phyloP scores from a whole-genome alignment of 805 yeast species.

The Saccharomycopsis sp. region DNA sequence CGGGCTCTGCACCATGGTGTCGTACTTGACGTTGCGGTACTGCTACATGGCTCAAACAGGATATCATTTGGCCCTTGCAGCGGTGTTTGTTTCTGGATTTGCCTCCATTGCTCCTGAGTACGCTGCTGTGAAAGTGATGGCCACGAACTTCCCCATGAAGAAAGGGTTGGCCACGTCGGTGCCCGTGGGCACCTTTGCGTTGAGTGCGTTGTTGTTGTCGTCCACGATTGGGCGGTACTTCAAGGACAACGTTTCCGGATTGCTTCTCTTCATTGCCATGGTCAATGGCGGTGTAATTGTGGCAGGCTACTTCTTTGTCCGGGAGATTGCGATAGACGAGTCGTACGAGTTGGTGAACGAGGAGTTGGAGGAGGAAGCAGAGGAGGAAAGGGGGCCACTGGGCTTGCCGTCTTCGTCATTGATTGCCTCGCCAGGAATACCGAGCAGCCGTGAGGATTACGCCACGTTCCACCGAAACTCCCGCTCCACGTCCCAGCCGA shows the following conservation, averaged over 20 bases:
- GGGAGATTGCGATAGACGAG: slow-evolving; percentile 21
- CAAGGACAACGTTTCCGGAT: slow-evolving; percentile 42
- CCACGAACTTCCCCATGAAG: slow-evolving; percentile 59
- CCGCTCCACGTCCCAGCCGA: background rate
- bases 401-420: slow-evolving; percentile 3
- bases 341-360: slow-evolving; percentile 1
- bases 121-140: slow-evolving; percentile 39
- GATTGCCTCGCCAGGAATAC: background rate
- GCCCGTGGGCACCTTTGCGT: slow-evolving; percentile 62
- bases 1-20: slow-evolving; percentile 42
- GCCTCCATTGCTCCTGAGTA: slow-evolving; percentile 20
- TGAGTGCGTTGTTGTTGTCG: slow-evolving; percentile 61
- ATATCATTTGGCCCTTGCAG: slow-evolving; percentile 28
- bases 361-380: background rate
- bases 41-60: slow-evolving; percentile 36
- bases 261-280: slow-evolving; percentile 46
- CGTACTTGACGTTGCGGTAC: slow-evolving; percentile 42
- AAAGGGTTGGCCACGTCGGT: slow-evolving; percentile 63
- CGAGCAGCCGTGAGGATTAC: background rate
- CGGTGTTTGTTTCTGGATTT: slow-evolving; percentile 10
- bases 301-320: slow-evolving; percentile 38
- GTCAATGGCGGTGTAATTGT: slow-evolving; percentile 42
- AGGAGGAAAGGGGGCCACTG: background rate
- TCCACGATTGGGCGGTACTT: slow-evolving; percentile 45
- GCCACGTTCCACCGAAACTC: background rate